Percentiles rank a stretch among this genome's conserved stretches.
phyloP scores from a whole-genome alignment of 768 basidiomycete genomes.

The Mrakia frigida region DNA sequence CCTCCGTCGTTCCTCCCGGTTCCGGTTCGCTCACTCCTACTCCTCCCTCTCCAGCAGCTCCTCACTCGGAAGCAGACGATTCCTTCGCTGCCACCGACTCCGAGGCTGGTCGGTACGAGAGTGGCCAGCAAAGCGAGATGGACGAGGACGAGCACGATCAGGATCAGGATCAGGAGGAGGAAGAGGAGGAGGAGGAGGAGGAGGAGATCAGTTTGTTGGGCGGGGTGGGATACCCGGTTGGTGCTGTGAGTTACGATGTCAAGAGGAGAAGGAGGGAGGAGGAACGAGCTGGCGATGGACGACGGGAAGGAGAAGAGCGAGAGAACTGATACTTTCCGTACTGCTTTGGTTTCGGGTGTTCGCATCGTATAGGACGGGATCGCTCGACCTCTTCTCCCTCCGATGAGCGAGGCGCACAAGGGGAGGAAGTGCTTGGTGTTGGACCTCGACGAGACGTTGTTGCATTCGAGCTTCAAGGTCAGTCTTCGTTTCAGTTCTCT shows the following conservation, averaged over 20 bases:
- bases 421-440: slow-evolving; percentile 94
- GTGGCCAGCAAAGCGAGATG: slow-evolving; percentile 31
- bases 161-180: too few relatives aligned
- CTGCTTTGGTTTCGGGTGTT: not conserved
- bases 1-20: slow-evolving; percentile 31
- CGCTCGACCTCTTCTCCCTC: slow-evolving; percentile 81
- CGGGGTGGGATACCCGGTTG: slow-evolving; percentile 90
- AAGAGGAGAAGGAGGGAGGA: not conserved
- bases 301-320: too few relatives aligned
- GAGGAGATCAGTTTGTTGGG: slow-evolving; percentile 88
- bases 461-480: slow-evolving; percentile 98
- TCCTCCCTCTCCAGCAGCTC: not conserved
- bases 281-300: not conserved
- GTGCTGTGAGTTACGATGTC: slow-evolving; percentile 59
- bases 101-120: slow-evolving; percentile 25
- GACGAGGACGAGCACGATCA: slow-evolving; percentile 32
- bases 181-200: slow-evolving; percentile 71
- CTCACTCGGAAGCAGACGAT: slow-evolving; percentile 3
- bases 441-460: slow-evolving; percentile 93
- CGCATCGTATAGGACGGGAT: slow-evolving; percentile 79
- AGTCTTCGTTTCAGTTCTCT: slow-evolving; percentile 30
- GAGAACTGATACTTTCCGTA: not conserved
- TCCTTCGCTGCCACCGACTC: slow-evolving; percentile 28
- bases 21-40: slow-evolving; percentile 14
- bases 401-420: slow-evolving; percentile 67